Base-by-base conservation (phyloP, 2,329 filamentous ascomycete species). In the Exophiala sideris region DNA sequence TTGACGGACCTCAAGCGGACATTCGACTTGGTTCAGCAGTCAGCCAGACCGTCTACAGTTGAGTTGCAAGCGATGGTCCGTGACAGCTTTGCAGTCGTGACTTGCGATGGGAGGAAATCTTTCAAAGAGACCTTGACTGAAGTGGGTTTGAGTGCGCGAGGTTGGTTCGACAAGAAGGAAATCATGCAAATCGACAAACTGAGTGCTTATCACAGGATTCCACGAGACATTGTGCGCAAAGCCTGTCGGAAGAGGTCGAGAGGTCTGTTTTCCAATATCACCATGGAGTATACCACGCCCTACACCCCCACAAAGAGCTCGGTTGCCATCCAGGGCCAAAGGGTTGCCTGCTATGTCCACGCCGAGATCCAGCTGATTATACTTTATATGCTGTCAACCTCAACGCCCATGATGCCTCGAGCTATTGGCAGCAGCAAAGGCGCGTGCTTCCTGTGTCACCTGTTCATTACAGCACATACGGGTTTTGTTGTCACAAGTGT, bases 371-470 rank as follows among this genome's bases (percentile, higher is more conserved):
- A 64, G 52, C 47, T 64, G 10, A 45, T 63, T 20, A 56, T 57
- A 34, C 57, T 61, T 38, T 61, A 61, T 47, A 52, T 62, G 12
- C 46, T 54, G 24, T 21, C 35, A 29, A 3, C 34, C 3, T 39
- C 42, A 45, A 41, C 53, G n/a, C 41, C 33, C 10, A 20, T 45
- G 21, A 16, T 21, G 29, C 61, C 59, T 16, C 46, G 57, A 14
- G 39, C 50, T n/a, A 59, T 64, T 20, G 61, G 62, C 18, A 59
- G 59, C 20, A 60, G 54, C 52, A 64, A 64, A 46, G 58, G 47
- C n/a, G 57, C 58, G n/a, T 64, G 62, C 56, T 64, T 61, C 55
- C 50, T 64, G 6, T 64, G 62, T 51, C 54, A 59, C 50, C 54
- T 63, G 6, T 62, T 62, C 48, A 54, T 64, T 40, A 54, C 36